Evolutionary conservation across 169 alveolate species (phyloP), one percentile per base, ranked within the genome.

Genomic region (Eimeria brunetti): DNA sequence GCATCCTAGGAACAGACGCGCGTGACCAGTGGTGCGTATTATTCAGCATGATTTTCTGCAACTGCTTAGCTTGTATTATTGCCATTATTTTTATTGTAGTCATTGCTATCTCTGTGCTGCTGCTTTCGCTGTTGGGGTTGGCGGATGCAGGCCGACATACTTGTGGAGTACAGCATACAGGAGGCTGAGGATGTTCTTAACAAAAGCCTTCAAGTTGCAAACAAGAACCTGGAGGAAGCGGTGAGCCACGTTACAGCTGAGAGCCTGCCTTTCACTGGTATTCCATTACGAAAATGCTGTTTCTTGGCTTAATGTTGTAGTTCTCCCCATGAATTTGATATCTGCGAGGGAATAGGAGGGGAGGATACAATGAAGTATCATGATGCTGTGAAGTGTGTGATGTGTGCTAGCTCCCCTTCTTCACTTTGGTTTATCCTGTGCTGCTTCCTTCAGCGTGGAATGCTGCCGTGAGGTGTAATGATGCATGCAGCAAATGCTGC

Each of bases 101-200:
- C 46, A 41, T 41, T 41, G 46, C 46, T 41, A 41, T n/a, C 53
- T 73, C 33, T 20, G 53, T 53, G 16, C 41, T n/a, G 67, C 58
- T 33, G 56, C 56, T n/a, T 51, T 58, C n/a, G 78, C 49, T 69
- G n/a, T 51, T 56, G 46, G 30, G 56, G 33, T 20, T 86, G 80
- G 38, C 85, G 83, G 62, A 95, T 73, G 44, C 88, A 98, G 99
- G 98, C 99, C 58, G 98, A 98, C 89, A 97, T 98, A 16, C 89
- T 98, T 97, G 98, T 98, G 62, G 99, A 98, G 94, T 98, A 98
- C 89, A 96, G 98, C 30, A 88, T 98, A 73, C 97, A 97, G 49
- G 99, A 98, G 75, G 99, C 99, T 58, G 94, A 91, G n/a, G 97
- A 97, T 38, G 96, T 98, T 76, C 90, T 98, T 58, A 96, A 95